These are phyloP conservation scores for Pinus tabuliformis DNA, from an alignment of 75 land plant species.

Conservation along the genomic window DNA sequence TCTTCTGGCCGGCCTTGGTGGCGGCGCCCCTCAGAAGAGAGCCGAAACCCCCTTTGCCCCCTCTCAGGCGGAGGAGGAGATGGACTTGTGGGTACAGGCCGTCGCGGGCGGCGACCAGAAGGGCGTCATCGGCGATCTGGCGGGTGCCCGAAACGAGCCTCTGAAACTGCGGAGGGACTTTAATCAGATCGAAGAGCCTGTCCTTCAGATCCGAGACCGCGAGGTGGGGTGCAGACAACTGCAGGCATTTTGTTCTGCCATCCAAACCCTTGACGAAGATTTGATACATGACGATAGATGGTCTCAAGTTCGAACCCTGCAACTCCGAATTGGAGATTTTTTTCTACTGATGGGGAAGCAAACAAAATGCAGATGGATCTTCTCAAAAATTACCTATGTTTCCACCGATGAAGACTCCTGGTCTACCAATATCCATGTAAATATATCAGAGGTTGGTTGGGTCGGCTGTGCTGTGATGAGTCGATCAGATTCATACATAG, in stretches of 20 bases:
- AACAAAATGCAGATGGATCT: no score
- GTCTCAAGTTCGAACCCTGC: no score
- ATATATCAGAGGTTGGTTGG: no score
- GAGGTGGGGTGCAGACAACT: slow-evolving; percentile 13
- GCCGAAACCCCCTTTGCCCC: slow-evolving; percentile 98
- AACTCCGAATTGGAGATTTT: no score
- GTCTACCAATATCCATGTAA: no score
- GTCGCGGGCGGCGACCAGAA: slow-evolving; percentile 9
- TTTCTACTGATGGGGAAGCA: no score
- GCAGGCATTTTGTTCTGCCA: slow-evolving; percentile 36
- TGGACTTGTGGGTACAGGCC: slow-evolving; percentile 37
- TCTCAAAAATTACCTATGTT: no score
- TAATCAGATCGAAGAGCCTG: slow-evolving; percentile 17
- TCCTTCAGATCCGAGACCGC: slow-evolving; percentile 18
- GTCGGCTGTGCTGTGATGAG: no score
- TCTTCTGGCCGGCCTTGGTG: slow-evolving; percentile 99
- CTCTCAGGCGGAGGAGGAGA: slow-evolving; percentile 56
- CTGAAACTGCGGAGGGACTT: slow-evolving; percentile 21
- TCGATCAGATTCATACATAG: no score
- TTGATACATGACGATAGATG: slow-evolving; percentile 10
- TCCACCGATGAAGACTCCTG: no score
- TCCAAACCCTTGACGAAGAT: slow-evolving; percentile 46
- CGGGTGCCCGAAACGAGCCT: slow-evolving; percentile 21
- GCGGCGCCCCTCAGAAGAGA: slow-evolving; percentile 94
- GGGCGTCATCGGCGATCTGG: slow-evolving; percentile 21